These are phyloP conservation scores for Cordyceps javanica DNA, from an alignment of 2,329 filamentous ascomycete genomes.

Conservation along the genomic window DNA sequence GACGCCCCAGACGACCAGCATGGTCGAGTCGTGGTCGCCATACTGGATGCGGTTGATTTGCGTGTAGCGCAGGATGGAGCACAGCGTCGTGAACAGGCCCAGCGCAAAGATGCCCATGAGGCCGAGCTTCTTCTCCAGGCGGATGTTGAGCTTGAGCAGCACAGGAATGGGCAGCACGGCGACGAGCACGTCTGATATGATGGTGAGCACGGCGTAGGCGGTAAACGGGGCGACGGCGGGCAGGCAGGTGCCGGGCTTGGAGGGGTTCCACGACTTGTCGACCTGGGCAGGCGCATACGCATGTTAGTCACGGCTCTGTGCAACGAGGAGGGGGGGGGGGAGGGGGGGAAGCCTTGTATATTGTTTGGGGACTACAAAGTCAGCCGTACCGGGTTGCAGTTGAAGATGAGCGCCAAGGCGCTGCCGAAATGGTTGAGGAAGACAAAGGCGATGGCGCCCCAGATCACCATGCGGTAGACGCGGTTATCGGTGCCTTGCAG, in stretches of 20 bases:
- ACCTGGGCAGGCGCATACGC: constrained; percentile 22
- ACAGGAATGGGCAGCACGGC: constrained; percentile 45
- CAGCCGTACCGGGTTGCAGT: constrained; percentile 40
- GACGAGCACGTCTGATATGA: constrained; percentile 44
- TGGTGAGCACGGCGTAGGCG: constrained; percentile 44
- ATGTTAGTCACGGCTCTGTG: not conserved
- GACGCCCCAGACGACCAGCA: constrained; percentile 50
- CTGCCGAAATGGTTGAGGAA: constrained; percentile 43
- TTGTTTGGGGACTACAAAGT: not conserved
- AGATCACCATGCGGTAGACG: constrained; percentile 38
- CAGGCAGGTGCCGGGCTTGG: constrained; percentile 36
- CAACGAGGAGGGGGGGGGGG: not conserved
- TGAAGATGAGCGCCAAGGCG: constrained; percentile 42
- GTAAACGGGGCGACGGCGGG: constrained; percentile 43
- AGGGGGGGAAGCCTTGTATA: not conserved
- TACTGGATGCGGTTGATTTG: constrained; percentile 45
- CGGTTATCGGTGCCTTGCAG: constrained; percentile 41
- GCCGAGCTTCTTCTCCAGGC: constrained; percentile 41
- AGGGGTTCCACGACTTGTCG: constrained; percentile 40
- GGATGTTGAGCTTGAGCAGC: constrained; percentile 42
- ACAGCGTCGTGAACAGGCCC: constrained; percentile 49
- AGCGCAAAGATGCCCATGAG: constrained; percentile 46
- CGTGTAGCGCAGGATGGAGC: constrained; percentile 45
- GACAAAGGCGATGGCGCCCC: constrained; percentile 35
- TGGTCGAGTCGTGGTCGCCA: constrained; percentile 48